Base-by-base conservation (phyloP, 176 grass and related monocot genomes). In the Oryza punctata region DNA sequence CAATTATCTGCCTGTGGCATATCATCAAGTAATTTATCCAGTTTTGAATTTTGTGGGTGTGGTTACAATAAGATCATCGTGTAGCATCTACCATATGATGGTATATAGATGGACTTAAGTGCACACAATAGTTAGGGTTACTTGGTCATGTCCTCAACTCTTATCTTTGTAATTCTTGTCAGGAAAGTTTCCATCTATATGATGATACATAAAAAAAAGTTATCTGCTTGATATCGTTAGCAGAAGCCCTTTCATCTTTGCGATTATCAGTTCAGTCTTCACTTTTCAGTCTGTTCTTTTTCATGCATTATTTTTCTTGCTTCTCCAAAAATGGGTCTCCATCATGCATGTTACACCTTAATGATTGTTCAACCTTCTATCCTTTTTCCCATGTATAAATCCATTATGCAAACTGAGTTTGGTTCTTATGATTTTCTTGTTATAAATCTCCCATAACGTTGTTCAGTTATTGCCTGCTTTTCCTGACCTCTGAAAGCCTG, bases 341-440 rank as follows among this genome's bases (percentile, higher is more conserved):
- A 12, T 72, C 69, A 23, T 73, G 37, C 57, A 65, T 27, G 59
- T 64, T 73, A 64, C 3, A 4, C 16, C 26, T 29, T 81, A 71
- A 24, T 65, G 30, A 12, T 38, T 65, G 40, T 77, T 72, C 38
- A 64, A 65, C 18, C 15, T 10, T 72, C 70, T 41, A 12, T 57
- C 61, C 0, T 69, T 82, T 78, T 65, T 41, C 70, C 43, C 11
- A 33, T 61, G 43, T 12, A 54, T 77, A 72, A 40, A 26, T 78
- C 69, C 44, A 73, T 79, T 30, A 73, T 84, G 30, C 24, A 64
- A 83, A 47, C 65, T 79, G 19, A 50, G 59, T 14, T 69, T 46
- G 41, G 66, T 43, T 69, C 26, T 94, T 69, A 28, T 52, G 27
- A 67, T 84, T 69, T 81, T 68, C 35, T 50, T 50, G 69, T 30